Conservation (phyloP, 2,329 filamentous ascomycete species). For the Coccinonectria pachysandricola region DNA sequence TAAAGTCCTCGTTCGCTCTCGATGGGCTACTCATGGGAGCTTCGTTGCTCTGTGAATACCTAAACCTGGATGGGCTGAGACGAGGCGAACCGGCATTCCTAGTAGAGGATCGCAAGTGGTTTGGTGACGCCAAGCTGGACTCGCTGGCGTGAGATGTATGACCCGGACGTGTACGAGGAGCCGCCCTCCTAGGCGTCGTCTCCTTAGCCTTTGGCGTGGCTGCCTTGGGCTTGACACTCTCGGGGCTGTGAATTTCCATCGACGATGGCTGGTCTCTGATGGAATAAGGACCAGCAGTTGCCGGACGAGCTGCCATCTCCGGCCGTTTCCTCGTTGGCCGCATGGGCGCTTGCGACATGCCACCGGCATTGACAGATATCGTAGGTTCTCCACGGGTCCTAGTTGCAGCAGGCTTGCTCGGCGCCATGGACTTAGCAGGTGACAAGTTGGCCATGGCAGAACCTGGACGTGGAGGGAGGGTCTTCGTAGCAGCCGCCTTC, state of each 20-base stretch:
- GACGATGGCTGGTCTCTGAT: conserved; percentile 37
- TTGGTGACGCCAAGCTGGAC: conserved; percentile 37
- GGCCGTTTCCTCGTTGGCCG: conserved; percentile 48
- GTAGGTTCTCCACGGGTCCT: conserved; percentile 34
- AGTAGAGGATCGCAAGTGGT: conserved; percentile 20
- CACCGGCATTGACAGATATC: conserved; percentile 38
- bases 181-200: conserved; percentile 42
- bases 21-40: conserved; percentile 31
- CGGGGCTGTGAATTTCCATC: conserved; percentile 33
- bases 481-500: conserved; percentile 42
- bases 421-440: conserved; percentile 32
- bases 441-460: conserved; percentile 56
- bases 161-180: conserved; percentile 34
- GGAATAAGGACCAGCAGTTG: conserved; percentile 57
- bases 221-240: conserved; percentile 34
- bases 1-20: conserved; percentile 42
- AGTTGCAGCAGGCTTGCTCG: conserved; percentile 25
- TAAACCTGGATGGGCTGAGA: conserved; percentile 30
- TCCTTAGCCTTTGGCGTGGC: conserved; percentile 40
- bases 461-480: conserved; percentile 46
- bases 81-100: conserved; percentile 30
- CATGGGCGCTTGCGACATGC: conserved; percentile 55
- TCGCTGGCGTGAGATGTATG: conserved; percentile 42
- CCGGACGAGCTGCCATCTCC: conserved; percentile 47
- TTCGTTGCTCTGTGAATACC: conserved; percentile 21